These are phyloP conservation scores for Coniochaeta sp. DNA, from an alignment of 2,329 filamentous ascomycete genomes.

Conservation along the genomic window DNA sequence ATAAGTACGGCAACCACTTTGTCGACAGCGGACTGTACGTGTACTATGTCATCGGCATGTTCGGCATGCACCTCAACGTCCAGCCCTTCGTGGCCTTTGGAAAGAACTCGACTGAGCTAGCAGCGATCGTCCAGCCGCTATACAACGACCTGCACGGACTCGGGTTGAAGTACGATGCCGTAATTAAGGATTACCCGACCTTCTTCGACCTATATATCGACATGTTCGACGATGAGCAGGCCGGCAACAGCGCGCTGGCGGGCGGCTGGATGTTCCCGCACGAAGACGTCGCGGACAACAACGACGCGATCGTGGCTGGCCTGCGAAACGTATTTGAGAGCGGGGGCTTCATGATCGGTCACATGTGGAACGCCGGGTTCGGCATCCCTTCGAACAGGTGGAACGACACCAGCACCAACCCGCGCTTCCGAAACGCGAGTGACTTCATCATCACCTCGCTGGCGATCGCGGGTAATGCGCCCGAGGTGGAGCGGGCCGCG, in stretches of 20 bases:
- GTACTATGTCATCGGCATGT: conserved; percentile 29
- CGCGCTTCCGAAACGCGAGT: conserved; percentile 22
- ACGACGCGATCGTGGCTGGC: conserved; percentile 21
- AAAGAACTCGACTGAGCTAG: conserved; percentile 18
- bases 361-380: conserved; percentile 23
- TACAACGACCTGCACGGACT: conserved; percentile 18
- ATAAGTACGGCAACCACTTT: conserved; percentile 25
- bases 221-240: conserved; percentile 21
- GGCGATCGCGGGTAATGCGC: conserved; percentile 22
- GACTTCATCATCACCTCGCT: conserved; percentile 20
- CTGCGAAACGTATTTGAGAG: conserved; percentile 16
- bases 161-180: conserved; percentile 14
- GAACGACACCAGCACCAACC: conserved; percentile 23
- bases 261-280: conserved; percentile 25
- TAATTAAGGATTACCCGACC: conserved; percentile 17
- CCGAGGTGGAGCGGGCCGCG: conserved; percentile 28
- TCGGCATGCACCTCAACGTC: conserved; percentile 22
- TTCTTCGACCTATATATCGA: conserved; percentile 22
- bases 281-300: conserved; percentile 21
- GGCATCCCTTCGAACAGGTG: conserved; percentile 19
- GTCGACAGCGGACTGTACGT: conserved; percentile 29
- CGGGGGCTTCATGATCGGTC: conserved; percentile 14
- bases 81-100: conserved; percentile 20
- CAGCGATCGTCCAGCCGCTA: conserved; percentile 20
- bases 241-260: conserved; percentile 18